These are phyloP conservation scores for Suillus spraguei DNA, from an alignment of 768 basidiomycete species.

Conservation along the genomic window DNA sequence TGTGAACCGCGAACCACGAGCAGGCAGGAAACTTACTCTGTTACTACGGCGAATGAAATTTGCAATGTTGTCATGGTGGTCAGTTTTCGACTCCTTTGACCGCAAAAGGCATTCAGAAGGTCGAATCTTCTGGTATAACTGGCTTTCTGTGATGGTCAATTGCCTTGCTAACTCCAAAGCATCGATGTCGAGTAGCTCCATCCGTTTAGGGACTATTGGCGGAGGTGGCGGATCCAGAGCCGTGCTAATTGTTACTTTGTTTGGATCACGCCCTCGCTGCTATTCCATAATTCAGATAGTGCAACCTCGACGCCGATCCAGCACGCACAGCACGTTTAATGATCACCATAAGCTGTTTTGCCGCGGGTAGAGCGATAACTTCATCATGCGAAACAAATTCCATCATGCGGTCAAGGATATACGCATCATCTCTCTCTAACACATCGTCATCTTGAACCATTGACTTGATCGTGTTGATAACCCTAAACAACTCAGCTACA, in stretches of 20 bases:
- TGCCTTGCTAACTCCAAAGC: conserved; percentile 68
- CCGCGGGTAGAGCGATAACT: conserved; percentile 42
- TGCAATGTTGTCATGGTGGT: conserved; percentile 53
- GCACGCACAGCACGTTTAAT: conserved; percentile 54
- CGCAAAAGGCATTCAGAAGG: conserved; percentile 63
- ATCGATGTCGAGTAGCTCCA: conserved; percentile 62
- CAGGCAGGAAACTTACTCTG: conserved; percentile 37
- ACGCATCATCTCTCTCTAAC: conserved; percentile 55
- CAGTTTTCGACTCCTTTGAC: conserved; percentile 48
- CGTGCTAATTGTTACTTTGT: conserved; percentile 38
- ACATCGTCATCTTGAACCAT: conserved; percentile 59
- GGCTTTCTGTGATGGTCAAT: conserved; percentile 65
- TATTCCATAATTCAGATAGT: conserved; percentile 11
- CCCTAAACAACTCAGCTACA: conserved; percentile 36
- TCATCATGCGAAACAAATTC: conserved; percentile 51
- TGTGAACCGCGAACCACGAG: not conserved
- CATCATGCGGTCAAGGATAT: conserved; percentile 54
- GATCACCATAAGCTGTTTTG: conserved; percentile 49
- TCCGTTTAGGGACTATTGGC: conserved; percentile 48
- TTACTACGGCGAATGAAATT: conserved; percentile 62
- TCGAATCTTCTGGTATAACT: conserved; percentile 58
- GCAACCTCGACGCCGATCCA: not conserved
- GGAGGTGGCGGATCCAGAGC: conserved; percentile 46
- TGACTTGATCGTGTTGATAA: conserved; percentile 64
- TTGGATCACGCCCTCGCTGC: conserved; percentile 36